phyloP scores from a whole-genome alignment of 2,329 filamentous ascomycete species.

The Penicillium frequentans region DNA sequence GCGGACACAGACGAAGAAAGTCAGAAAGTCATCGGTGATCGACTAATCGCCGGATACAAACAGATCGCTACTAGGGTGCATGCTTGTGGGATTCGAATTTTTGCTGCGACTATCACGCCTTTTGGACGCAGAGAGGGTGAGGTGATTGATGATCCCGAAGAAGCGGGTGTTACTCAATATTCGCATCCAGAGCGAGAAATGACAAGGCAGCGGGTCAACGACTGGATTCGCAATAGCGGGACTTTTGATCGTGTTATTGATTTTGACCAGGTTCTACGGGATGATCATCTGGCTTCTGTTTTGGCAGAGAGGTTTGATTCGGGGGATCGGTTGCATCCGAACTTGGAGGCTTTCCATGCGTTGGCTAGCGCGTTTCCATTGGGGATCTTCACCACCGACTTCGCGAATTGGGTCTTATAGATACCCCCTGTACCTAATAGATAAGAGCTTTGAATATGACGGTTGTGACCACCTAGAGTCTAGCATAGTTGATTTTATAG shows the following conservation, averaged over 20 bases:
- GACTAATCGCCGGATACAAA: constrained; percentile 58
- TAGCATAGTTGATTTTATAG: background rate
- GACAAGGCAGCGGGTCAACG: constrained; percentile 59
- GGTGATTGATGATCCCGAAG: constrained; percentile 40
- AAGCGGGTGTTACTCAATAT: constrained; percentile 38
- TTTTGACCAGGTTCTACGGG: constrained; percentile 59
- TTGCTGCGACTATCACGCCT: constrained; percentile 67
- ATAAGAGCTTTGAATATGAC: too few species aligned
- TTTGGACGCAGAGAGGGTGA: constrained; percentile 48
- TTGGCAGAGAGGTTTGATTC: constrained; percentile 56
- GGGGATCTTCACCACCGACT: constrained; percentile 46
- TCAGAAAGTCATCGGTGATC: constrained; percentile 51
- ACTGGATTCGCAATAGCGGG: constrained; percentile 58
- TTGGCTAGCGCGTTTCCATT: constrained; percentile 62
- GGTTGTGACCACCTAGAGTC: background rate
- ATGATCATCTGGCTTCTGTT: constrained; percentile 51
- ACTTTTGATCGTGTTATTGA: constrained; percentile 63
- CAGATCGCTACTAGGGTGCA: constrained; percentile 59
- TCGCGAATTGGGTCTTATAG: background rate
- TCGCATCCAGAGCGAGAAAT: constrained; percentile 55
- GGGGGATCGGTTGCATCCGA: constrained; percentile 67
- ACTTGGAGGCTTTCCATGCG: constrained; percentile 58
- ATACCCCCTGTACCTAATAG: too few species aligned
- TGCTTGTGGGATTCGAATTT: constrained; percentile 55
- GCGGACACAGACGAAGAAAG: constrained; percentile 45